Conservation (phyloP, 495 filamentous ascomycete species). For the Penicillium longicatenatum region DNA sequence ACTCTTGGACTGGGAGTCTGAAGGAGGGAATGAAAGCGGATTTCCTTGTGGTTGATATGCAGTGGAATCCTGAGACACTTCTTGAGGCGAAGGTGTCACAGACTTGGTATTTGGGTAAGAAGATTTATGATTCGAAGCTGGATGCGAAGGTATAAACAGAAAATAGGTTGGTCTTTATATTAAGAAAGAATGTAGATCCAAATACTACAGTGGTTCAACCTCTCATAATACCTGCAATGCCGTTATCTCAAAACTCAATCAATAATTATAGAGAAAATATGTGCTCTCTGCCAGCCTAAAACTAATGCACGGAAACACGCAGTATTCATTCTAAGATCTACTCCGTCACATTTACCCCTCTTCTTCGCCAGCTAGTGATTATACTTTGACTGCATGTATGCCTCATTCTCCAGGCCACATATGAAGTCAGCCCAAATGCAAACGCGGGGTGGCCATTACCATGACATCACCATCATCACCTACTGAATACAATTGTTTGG, state of each 20-base stretch:
- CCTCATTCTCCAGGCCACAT: background rate
- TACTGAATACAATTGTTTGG: background rate
- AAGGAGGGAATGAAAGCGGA: conserved; percentile 54
- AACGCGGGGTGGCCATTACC: conserved; percentile 18
- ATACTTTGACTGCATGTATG: background rate
- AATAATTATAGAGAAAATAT: no score
- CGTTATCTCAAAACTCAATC: no score
- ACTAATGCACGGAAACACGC: no score
- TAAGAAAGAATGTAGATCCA: no score
- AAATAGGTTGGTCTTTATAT: no score
- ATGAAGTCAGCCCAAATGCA: background rate
- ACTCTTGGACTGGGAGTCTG: conserved; percentile 54
- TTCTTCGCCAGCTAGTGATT: no score
- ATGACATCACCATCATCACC: conserved; percentile 22
- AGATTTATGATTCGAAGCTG: conserved; percentile 21
- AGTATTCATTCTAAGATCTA: no score
- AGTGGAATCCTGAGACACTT: conserved; percentile 54
- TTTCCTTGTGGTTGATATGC: conserved; percentile 60
- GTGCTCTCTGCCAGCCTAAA: no score
- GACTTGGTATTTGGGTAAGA: conserved; percentile 59
- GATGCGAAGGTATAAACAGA: background rate
- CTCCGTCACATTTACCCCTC: no score
- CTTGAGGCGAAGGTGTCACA: conserved; percentile 52
- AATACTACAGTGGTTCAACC: background rate
- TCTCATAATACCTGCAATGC: no score